Evolutionary conservation across 2,329 filamentous ascomycete genomes (phyloP).

Genomic region (Alternaria postmessia): DNA sequence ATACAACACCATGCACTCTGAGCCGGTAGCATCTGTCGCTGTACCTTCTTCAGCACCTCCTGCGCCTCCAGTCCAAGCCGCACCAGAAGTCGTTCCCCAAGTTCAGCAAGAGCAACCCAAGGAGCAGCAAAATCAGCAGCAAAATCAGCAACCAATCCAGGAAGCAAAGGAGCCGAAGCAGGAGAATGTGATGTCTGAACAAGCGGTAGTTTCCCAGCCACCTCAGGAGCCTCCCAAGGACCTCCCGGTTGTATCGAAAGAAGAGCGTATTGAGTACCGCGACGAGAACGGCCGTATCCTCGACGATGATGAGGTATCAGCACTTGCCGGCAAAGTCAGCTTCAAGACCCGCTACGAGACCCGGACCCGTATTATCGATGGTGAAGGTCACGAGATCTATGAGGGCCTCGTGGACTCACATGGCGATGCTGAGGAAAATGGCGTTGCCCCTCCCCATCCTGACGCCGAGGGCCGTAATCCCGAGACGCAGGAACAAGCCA

Average conservation of each 20-base stretch:
- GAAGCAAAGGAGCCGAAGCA: constrained; percentile 26
- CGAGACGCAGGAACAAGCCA: constrained; percentile 58
- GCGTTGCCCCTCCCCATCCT: constrained; percentile 62
- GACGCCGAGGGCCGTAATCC: constrained; percentile 66
- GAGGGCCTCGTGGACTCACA: constrained; percentile 52
- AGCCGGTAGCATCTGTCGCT: constrained; percentile 31
- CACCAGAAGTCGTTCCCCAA: constrained; percentile 11
- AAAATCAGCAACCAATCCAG: constrained; percentile 5
- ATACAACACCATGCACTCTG: constrained; percentile 30
- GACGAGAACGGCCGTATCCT: constrained; percentile 93
- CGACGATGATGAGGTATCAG: constrained; percentile 81
- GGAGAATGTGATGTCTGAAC: constrained; percentile 35
- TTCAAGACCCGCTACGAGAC: constrained; percentile 97
- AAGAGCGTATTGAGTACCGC: constrained; percentile 91
- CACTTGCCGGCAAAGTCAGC: constrained; percentile 88
- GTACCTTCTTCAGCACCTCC: constrained; percentile 39
- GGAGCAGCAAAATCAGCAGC: constrained; percentile 13
- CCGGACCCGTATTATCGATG: constrained; percentile 84
- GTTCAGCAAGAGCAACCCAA: constrained; percentile 18
- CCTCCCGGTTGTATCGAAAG: constrained; percentile 59
- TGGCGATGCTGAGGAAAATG: constrained; percentile 40
- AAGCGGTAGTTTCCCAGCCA: constrained; percentile 42
- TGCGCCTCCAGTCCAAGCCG: constrained; percentile 28
- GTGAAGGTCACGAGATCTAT: constrained; percentile 77
- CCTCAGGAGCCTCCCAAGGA: constrained; percentile 36